Base-by-base conservation (phyloP, 2,329 filamentous ascomycete species). In the Aureobasidium sp. region DNA sequence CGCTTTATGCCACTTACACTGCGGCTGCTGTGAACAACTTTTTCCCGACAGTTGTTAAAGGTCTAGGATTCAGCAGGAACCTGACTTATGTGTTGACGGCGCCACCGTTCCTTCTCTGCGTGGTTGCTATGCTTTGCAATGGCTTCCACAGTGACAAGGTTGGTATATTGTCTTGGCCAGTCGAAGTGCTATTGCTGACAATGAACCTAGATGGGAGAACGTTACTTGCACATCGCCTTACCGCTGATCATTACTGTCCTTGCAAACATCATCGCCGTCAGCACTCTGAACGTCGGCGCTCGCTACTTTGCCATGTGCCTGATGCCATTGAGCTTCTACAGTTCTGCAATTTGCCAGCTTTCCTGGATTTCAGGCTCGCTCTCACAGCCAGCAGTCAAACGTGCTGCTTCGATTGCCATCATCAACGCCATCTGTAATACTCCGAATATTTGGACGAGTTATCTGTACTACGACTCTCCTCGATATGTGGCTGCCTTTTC, bases 301-400 rank as follows among this genome's bases (percentile, higher is more conserved):
- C 70, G 75, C 15, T 77, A 76, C 65, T 69, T 76, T 3, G 73
- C 73, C n/a, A 76, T 76, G 72, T 73, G 75, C 70, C 62, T 76
- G 3, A 74, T 76, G 80, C 80, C 87, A 1, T 29, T 50, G 47
- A 42, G 38, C 16, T 78, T 89, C 10, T 91, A 91, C 72, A 82
- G 84, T 2, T 85, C 85, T 38, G 92, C 88, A 71, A 89, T 91
- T 2, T 88, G 92, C 2, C 84, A 85, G 1, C 81, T 91, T 5
- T 78, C 80, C 4, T 86, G 85, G 85, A 84, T 87, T 56, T 81
- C 82, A 2, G 81, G 79, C 42, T 79, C 82, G 1, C 80, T 88
- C 36, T 81, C 84, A 0, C 81, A 85, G 0, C 85, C 85, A 0
- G 83, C 85, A 0, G 85, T 84, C 2, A 88, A 88, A 73, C 82